Conservation (phyloP, 805 yeast genomes). For the Pichia thaimueangensis region DNA sequence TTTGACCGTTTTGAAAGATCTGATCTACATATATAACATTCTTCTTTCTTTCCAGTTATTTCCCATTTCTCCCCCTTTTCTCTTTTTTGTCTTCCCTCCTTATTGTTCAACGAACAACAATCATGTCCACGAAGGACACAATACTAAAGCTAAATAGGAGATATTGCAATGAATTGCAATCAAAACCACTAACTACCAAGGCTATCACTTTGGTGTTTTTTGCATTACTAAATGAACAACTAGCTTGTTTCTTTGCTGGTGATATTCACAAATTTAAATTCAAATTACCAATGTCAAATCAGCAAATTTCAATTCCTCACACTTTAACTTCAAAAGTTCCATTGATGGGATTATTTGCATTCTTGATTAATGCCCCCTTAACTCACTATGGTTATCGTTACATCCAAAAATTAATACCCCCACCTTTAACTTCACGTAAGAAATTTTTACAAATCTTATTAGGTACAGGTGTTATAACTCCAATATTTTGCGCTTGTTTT, state of each 20-base stretch:
- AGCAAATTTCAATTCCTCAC: conserved; percentile 30
- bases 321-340: conserved; percentile 40
- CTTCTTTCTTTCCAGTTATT: too few species aligned
- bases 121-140: not conserved
- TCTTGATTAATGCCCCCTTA: conserved; percentile 49
- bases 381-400: conserved; percentile 47
- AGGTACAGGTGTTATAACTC: conserved; percentile 50
- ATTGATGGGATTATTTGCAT: conserved; percentile 51
- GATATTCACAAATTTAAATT: conserved; percentile 28
- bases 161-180: conserved; percentile 27
- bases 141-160: not conserved
- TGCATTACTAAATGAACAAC: conserved; percentile 51
- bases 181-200: conserved; percentile 54
- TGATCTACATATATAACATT: too few species aligned
- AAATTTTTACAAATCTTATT: conserved; percentile 45
- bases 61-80: too few species aligned
- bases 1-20: too few species aligned
- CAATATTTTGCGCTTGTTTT: conserved; percentile 41
- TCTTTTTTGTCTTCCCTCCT: too few species aligned
- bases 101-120: too few species aligned
- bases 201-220: conserved; percentile 49
- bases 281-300: not conserved
- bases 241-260: conserved; percentile 46
- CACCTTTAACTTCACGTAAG: conserved; percentile 35
- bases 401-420: conserved; percentile 39